Evolutionary conservation across 306 rosid genomes (phyloP), one percentile per base, ranked within the genome.

Genomic region (Pachyrhizus erosus): DNA sequence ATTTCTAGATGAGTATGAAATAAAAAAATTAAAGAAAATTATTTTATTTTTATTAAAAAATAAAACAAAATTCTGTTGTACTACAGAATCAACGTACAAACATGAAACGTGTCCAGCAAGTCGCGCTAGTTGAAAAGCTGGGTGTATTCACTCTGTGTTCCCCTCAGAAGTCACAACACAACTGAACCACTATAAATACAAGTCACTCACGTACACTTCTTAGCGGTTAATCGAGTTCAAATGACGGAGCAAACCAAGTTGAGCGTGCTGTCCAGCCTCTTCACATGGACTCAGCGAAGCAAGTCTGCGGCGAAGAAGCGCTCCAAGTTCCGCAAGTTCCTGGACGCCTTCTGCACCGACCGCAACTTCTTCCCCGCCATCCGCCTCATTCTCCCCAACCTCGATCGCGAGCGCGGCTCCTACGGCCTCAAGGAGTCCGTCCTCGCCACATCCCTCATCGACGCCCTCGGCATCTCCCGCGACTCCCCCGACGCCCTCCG

Each of bases 341-440:
- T 95, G 9, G 97, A 93, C 75, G 80, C 84, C 5, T 95, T 90
- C 89, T 95, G 99, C 87, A 66, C 23, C 20, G 87, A 90, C 81
- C 23, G 49, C 15, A 84, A 89, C 62, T 93, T 85, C 83, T 93
- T 95, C 85, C 65, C 83, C 17, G 89, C 98, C 0, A 79, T 95
- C n/a, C 93, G 99, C 18, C 89, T 95, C 73, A 77, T 95, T 43
- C 94, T 95, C 15, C 98, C 98, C 0, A 88, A 43, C 74, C 97
- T 95, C 45, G 98, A 95, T 26, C 94, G 98, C 49, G 97, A 93
- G 79, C 92, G 98, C 1, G 94, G 94, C 68, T 76, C 87, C 77
- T 95, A 93, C 39, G 98, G 98, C 57, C 98, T 95, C 84, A 93
- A 91, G 84, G 98, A 95, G 88, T 91, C 97, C 4, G 92, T 90